Evolutionary conservation across 2,329 filamentous ascomycete species (phyloP), one percentile per base, ranked within the genome.

Genomic region (Chalara sp.): DNA sequence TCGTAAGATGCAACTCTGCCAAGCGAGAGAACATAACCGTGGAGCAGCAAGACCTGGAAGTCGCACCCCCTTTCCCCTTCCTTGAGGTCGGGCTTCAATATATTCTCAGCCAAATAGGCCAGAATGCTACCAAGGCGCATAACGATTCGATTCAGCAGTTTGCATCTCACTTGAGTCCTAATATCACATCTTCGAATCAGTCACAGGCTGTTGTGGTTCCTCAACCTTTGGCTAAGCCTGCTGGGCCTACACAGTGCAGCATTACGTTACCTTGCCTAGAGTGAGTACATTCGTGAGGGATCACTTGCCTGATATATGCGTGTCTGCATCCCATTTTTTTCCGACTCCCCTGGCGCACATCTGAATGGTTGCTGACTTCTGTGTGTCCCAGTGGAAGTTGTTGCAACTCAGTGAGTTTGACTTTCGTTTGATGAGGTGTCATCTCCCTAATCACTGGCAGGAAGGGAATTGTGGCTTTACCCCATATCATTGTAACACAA

Each of bases 391-490:
- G 35, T 51, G 52, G 51, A 10, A 60, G 58, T 35, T 60, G 58
- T 35, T 60, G 58, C 47, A 60, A 60, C 13, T 54, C 54, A 5
- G 57, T 59, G 11, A 30, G 11, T 21, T 5, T 21, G 21, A 21
- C 21, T 21, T 21, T 21, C 21, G 21, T 21, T 21, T 21, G 21
- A 21, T 21, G 21, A 21, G 21, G 21, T 21, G 21, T 21, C 21
- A 21, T 21, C 21, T 21, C 21, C 21, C 49, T 56, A 32, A 57
- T 35, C 7, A 32, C 5, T 8, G 6, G 42, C 30, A 59, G 57
- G 57, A 58, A 49, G 55, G 57, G 11, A 55, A 56, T 35, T 61
- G 58, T 42, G 58, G 58, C 1, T 61, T 48, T 30, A 54, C 50
- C 0, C 47, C 54, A 1, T 53, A 52, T 21, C 54, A 53, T 41